Conservation (phyloP, 257 asterid species). For the Solanum lycopersicoides region DNA sequence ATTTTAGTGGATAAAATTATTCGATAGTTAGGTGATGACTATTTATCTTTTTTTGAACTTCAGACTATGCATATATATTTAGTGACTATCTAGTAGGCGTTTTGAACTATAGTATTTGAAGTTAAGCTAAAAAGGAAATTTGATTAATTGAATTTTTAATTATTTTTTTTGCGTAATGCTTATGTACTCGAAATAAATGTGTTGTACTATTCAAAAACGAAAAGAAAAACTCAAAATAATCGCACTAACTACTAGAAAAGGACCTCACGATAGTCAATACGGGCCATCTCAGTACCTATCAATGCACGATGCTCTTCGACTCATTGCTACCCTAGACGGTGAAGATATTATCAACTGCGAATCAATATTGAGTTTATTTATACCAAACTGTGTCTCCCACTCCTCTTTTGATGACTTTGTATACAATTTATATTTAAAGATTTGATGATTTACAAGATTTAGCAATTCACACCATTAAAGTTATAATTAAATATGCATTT, state of each 20-base stretch:
- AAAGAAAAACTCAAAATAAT: too few relatives aligned
- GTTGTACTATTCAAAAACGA: not conserved
- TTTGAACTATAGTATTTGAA: not conserved
- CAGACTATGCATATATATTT: not conserved
- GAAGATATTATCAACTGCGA: too few relatives aligned
- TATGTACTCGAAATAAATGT: not conserved
- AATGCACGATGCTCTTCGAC: not conserved
- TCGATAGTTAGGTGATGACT: not conserved
- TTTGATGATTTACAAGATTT: too few relatives aligned
- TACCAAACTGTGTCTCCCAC: too few relatives aligned
- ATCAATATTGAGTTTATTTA: too few relatives aligned
- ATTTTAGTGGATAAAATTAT: not conserved
- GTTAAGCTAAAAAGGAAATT: not conserved
- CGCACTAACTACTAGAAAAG: too few relatives aligned
- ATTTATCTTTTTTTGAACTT: not conserved
- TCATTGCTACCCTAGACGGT: not conserved
- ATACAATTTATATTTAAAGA: too few relatives aligned
- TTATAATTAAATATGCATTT: too few relatives aligned
- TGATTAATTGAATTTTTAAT: not conserved
- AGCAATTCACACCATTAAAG: not conserved
- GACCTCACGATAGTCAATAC: too few relatives aligned
- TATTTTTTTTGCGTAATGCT: not conserved
- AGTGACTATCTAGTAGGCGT: not conserved
- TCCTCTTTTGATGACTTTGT: too few relatives aligned
- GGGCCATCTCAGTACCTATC: too few relatives aligned